Evolutionary conservation across 2,329 filamentous ascomycete species (phyloP), one percentile per base, ranked within the genome.

Genomic region (Pleurostoma richardsiae): DNA sequence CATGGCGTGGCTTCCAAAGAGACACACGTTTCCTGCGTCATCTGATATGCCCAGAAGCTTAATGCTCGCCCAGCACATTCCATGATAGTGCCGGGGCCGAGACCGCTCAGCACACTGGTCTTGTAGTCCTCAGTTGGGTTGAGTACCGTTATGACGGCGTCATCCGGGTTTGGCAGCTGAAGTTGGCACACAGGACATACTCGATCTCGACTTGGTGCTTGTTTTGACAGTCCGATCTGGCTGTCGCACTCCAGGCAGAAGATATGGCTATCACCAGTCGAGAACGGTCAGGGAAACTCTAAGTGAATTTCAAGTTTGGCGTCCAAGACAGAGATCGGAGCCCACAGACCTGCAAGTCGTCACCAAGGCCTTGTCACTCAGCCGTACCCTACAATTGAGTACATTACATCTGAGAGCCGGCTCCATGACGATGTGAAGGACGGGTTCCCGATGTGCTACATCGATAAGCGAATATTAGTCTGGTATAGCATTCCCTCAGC

Each of bases 91-190:
- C 77, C 84, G 1, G 92, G 92, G 50, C 82, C 88, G 1, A 96
- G 69, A 0, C 92, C 92, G 58, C 88, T 90, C 8, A 96, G 72
- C 1, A 95, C 80, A 50, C 85, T 91, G 0, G 88, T 90, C 65
- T 95, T 95, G 72, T 94, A 95, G 54, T 95, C 90, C 58, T 96
- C 91, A 0, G 82, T 84, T 0, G 90, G 90, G 50, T 85, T 87
- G 39, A 96, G 73, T 30, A 82, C 77, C 1, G 85, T 79, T 26
- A 85, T 73, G 7, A 87, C 81, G 4, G 83, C 87, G 68, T 95
- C 89, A 55, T 95, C 86, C 0, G 82, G 82, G 52, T 85, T 86
- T 6, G 71, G 69, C 3, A 96, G 76, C 6, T 74, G 73, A 3
- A 81, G 77, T 31, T 80, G 72, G 60, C 92, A 97, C 29, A 87